A percentile compares a stretch with the other conserved stretches of the same genome.
These are phyloP conservation scores for Coprinellus micaceus DNA, from an alignment of 768 basidiomycete species.

Conservation along the genomic window DNA sequence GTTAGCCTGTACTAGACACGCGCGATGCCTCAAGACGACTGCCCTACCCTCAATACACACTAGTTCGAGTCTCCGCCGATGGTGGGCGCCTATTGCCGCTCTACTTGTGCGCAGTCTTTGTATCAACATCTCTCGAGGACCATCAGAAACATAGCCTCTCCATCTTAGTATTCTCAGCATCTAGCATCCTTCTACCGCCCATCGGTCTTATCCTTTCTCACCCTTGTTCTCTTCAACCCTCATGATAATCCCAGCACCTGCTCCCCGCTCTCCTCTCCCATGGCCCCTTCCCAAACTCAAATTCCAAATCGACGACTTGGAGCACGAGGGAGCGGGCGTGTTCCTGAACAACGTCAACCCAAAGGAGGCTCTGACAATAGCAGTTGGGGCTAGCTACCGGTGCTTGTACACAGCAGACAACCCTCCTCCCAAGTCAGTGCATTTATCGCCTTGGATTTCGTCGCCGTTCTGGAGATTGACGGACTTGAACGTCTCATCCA, in stretches of 20 bases:
- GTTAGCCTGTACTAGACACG: background rate
- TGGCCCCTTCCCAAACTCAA: constrained; percentile 58
- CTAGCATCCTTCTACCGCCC: background rate
- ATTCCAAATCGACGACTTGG: constrained; percentile 55
- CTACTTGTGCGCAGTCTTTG: too few relatives aligned
- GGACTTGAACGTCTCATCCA: background rate
- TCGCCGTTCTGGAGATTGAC: too few relatives aligned
- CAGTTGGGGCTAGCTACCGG: constrained; percentile 48
- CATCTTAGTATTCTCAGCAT: too few relatives aligned
- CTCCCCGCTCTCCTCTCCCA: constrained; percentile 21
- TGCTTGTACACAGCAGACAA: constrained; percentile 39
- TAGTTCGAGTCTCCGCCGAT: too few relatives aligned
- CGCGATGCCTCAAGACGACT: background rate
- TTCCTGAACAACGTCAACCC: constrained; percentile 53
- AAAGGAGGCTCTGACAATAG: constrained; percentile 33
- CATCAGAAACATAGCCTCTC: background rate
- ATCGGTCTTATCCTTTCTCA: background rate
- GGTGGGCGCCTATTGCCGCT: too few relatives aligned
- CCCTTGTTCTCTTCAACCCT: constrained; percentile 4
- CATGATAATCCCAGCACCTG: constrained; percentile 12
- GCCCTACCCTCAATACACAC: too few relatives aligned
- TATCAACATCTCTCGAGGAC: too few relatives aligned
- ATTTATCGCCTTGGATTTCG: background rate
- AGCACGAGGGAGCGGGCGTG: constrained; percentile 52
- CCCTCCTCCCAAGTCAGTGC: constrained; percentile 35